Base-by-base conservation (phyloP, 1,284 basidiomycete genomes). In the Papiliotrema terrestris region DNA sequence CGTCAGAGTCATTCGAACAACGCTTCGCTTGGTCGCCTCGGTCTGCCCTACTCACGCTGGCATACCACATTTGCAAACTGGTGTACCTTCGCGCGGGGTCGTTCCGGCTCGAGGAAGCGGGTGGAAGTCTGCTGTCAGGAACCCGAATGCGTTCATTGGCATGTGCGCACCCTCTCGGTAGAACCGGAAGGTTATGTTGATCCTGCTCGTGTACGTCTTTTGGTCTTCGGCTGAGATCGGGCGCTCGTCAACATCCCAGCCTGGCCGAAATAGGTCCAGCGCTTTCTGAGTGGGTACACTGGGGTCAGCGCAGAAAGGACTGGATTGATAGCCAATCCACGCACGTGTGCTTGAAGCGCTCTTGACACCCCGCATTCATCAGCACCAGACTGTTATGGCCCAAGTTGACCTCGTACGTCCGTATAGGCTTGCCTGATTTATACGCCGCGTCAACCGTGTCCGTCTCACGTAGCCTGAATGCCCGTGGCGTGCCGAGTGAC, bases 341-440 rank as follows among this genome's bases (percentile, higher is more conserved):
- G 60, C 51, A 75, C 73, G 72, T 75, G 58, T 80, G 79, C 60
- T 96, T 96, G 79, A 87, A 97, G 20, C 81, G 80, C 74, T 97
- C 92, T 78, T 97, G 93, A 59, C 86, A 87, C 1, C 88, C 86
- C 0, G 89, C 89, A 62, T 93, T 89, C 93, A 97, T 97, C 64
- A 95, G 87, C n/a, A 84, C 80, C 60, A 92, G 85, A 26, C 88
- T 89, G 69, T 96, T 96, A 68, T 96, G 92, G 5, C 83, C 75
- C 23, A 96, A 76, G 13, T 86, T 84, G 22, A 95, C 82, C 70
- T 93, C 90, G 74, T 87, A 93, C 0, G 91, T 95, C 60, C 85
- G 81, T 1, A 87, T 61, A 3, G 67, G 65, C 9, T 82, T 52
- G 82, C 81, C 19, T 0, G 86, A 84, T 63, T 90, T 87, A 23